phyloP scores from a whole-genome alignment of 108 stramenopile genomes.

The Pseudonitzschia delicatissima region DNA sequence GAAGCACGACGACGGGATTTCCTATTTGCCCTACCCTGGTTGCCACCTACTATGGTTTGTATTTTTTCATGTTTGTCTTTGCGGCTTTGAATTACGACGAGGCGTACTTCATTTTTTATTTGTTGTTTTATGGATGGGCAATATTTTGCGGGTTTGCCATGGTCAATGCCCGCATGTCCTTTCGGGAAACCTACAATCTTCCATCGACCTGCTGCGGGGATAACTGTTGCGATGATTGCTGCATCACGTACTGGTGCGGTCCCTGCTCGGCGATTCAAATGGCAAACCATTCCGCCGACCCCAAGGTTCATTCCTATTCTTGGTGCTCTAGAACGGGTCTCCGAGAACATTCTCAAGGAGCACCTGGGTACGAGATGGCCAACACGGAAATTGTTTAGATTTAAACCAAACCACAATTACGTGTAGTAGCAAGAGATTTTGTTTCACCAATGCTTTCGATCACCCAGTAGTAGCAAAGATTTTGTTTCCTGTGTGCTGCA shows the following conservation, averaged over 20 bases:
- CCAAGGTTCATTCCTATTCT: neutral
- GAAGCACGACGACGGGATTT: no score
- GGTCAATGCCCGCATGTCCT: neutral
- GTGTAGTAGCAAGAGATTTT: no score
- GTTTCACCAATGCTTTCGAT: no score
- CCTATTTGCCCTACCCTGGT: neutral
- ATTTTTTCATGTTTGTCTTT: neutral
- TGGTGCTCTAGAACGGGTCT: neutral
- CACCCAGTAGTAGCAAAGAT: no score
- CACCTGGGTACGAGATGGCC: no score
- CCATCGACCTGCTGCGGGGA: neutral
- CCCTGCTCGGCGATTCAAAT: neutral
- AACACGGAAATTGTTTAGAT: no score
- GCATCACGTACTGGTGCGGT: neutral
- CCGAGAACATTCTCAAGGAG: no score
- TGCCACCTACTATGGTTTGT: neutral
- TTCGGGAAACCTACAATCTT: neutral
- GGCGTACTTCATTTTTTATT: neutral
- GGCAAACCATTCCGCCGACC: neutral
- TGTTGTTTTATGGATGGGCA: neutral
- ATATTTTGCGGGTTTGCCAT: neutral
- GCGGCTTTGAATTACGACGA: neutral
- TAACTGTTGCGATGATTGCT: neutral
- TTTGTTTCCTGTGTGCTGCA: no score
- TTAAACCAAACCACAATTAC: no score